phyloP scores from a whole-genome alignment of 805 yeast species.

The Myxozyma vanderwaltii region DNA sequence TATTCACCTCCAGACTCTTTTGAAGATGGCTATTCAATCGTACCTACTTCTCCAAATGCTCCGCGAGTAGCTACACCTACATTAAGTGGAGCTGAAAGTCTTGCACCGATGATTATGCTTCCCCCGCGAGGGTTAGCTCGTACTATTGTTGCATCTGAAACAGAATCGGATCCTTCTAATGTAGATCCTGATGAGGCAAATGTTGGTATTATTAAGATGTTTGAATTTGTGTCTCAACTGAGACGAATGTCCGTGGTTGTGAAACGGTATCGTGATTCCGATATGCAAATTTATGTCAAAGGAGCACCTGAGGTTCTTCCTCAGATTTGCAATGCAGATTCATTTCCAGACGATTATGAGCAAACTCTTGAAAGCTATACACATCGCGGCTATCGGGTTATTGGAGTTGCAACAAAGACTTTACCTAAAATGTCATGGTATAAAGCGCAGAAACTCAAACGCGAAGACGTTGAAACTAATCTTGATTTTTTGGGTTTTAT shows the following conservation, averaged over 20 bases:
- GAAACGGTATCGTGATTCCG: conserved; percentile 48
- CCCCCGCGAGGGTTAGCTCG: conserved; percentile 22
- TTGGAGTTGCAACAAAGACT: conserved; percentile 81
- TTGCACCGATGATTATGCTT: conserved; percentile 51
- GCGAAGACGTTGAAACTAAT: conserved; percentile 70
- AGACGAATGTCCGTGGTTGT: conserved; percentile 90
- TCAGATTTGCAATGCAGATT: conserved; percentile 68
- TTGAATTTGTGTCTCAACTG: conserved; percentile 80
- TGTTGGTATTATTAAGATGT: conserved; percentile 55
- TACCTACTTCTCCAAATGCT: background rate
- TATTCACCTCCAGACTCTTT: conserved; percentile 35
- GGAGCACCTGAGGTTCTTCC: conserved; percentile 97
- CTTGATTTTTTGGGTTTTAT: conserved; percentile 83
- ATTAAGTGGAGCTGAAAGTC: conserved; percentile 47
- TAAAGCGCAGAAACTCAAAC: conserved; percentile 52
- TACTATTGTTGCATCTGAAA: conserved; percentile 38
- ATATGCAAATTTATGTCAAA: conserved; percentile 66
- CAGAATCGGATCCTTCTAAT: background rate
- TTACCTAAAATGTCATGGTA: conserved; percentile 50
- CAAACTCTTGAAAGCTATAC: conserved; percentile 80
- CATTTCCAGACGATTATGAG: conserved; percentile 75
- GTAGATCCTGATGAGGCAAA: conserved; percentile 27
- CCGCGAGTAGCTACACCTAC: conserved; percentile 6
- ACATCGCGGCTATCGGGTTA: conserved; percentile 91
- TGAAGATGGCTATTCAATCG: conserved; percentile 10